Evolutionary conservation across 2,329 filamentous ascomycete genomes (phyloP).

Genomic region (Fusarium sp.): DNA sequence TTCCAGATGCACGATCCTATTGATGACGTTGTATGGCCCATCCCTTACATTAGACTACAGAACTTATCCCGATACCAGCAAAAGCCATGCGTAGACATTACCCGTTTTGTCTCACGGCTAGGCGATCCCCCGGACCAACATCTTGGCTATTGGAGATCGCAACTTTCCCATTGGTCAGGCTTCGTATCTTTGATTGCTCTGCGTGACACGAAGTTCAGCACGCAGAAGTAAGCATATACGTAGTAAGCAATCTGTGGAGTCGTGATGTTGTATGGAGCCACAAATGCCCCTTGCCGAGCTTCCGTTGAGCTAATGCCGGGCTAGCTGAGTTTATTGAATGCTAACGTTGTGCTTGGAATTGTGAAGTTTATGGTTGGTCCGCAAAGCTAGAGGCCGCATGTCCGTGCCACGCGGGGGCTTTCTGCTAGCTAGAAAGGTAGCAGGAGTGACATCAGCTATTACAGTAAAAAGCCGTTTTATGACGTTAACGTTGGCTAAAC

Average conservation of each 20-base stretch:
- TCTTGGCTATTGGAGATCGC: background rate
- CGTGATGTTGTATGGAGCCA: background rate
- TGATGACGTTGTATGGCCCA: background rate
- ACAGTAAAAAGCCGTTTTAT: background rate
- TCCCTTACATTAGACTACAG: background rate
- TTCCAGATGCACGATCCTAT: background rate
- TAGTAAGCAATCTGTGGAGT: background rate
- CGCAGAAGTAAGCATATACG: background rate
- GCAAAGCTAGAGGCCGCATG: background rate
- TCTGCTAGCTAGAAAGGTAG: background rate
- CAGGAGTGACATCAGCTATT: background rate
- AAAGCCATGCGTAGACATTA: background rate
- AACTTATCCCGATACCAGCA: background rate
- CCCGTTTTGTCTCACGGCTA: background rate
- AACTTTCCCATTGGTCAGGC: background rate
- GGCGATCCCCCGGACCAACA: background rate
- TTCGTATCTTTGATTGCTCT: background rate
- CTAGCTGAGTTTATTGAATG: slow-evolving; percentile 8
- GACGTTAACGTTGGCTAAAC: background rate
- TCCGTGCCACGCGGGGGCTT: background rate
- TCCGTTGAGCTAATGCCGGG: background rate
- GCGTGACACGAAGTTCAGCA: too few relatives aligned
- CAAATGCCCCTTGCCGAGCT: background rate
- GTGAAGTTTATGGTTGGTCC: background rate
- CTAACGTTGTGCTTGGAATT: background rate